Evolutionary conservation across 805 yeast species (phyloP), one percentile per base, ranked within the genome.

Genomic region (Maudiozyma barnettii): DNA sequence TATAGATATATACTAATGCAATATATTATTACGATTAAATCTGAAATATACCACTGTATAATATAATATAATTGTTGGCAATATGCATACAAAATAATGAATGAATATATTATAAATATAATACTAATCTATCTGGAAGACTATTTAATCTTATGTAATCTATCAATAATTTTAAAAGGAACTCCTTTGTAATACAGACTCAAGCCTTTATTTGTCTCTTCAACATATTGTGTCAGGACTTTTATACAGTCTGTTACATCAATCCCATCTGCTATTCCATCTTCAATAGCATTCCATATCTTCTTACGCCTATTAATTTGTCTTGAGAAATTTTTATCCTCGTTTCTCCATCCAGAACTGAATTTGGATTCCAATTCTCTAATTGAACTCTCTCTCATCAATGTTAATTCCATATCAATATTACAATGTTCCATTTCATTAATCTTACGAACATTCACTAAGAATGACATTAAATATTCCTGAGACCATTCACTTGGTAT

Each of bases 291-390:
- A 29, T 51, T 53, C 65, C 64, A 61, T 22, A 61, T 58, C 38
- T 61, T 61, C 48, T 61, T 61, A 21, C 65, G 48, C 37, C 65
- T 56, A 45, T 61, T 61, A n/a, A 61, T 55, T 46, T 61, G 65
- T 39, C 65, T 48, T 1, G 65, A 61, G 44, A 61, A 58, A 47
- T 61, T 61, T 44, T 61, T 61, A 40, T 61, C 63, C 31, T 48
- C 51, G 45, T 57, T 59, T 36, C 64, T 52, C 64, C 65, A 61
- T 1, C 60, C 51, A 1, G 63, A 59, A 8, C 64, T 64, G 26
- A 51, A 52, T 12, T 45, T 46, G 4, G 39, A 42, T 47, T 61
- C 65, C n/a, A 61, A 46, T n/a, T 54, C 54, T 37, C 53, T 45
- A 13, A 61, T 59, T 4, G 64, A 55, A 2, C 55, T 53, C 13